Base-by-base conservation (phyloP, 257 asterid species). In the Hygrophila difformis region DNA sequence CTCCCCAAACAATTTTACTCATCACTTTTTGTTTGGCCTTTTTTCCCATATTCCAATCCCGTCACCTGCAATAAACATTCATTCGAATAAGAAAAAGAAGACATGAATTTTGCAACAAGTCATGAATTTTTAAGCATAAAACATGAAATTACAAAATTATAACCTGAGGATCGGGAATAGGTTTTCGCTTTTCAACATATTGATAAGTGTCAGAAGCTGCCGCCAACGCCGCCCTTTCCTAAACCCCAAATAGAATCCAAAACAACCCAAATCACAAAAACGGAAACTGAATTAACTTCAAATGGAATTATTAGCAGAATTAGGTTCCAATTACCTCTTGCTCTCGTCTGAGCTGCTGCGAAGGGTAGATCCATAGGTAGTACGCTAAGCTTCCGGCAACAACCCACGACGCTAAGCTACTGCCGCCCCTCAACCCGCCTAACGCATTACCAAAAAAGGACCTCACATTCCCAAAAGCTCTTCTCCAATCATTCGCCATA, bases 351-450 rank as follows among this genome's bases (percentile, higher is more conserved):
- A 89, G 93, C 63, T 85, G 77, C 60, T 79, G 96, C 24, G 94
- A 75, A 29, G 98, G 98, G 31, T 74, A 79, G 47, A 89, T 85
- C 98, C 96, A 89, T 2, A 85, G 86, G 69, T 56, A 64, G 63
- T 89, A 89, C 66, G 98, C 98, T 59, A 89, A 79, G 64, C 96
- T 82, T 77, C 98, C 96, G 73, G 98, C 94, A 44, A 80, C 94
- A 0, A 61, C 72, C 98, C 98, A 89, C 18, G 98, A 82, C 12
- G 96, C 94, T 45, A 82, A 55, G 55, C 86, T 89, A 61, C 79
- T 66, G 43, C 86, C 70, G 17, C 97, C 97, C 39, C 95, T 82
- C 12, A 89, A 56, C 14, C 98, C 98, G 43, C 96, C 98, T 72
- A 81, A 52, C 9, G 94, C 63, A 51, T 81, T 82, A 1, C 96